These are phyloP conservation scores for Lathyrus oleraceus DNA, from an alignment of 306 rosid genomes.

Conservation along the genomic window DNA sequence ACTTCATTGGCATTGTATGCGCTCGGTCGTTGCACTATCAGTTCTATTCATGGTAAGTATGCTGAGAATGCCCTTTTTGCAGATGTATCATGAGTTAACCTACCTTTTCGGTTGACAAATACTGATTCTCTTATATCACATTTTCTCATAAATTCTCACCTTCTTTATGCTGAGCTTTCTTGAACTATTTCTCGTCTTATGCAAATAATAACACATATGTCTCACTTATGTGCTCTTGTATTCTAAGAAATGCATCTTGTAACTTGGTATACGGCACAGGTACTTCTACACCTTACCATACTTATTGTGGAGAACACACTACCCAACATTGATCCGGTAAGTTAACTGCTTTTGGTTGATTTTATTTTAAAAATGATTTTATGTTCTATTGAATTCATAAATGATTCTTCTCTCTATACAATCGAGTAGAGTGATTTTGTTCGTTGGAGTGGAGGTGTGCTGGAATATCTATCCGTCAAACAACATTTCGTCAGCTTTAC, in stretches of 20 bases:
- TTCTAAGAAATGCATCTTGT: slow-evolving; percentile 12
- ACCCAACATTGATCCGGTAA: slow-evolving; percentile 68
- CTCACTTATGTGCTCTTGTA: neutral
- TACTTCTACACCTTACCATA: slow-evolving; percentile 85
- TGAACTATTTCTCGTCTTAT: slow-evolving; percentile 22
- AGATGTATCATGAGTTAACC: neutral
- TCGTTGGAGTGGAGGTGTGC: slow-evolving; percentile 80
- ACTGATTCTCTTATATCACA: neutral
- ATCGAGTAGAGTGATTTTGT: slow-evolving; percentile 64
- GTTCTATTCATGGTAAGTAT: slow-evolving; percentile 88
- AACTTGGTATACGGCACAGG: slow-evolving; percentile 57
- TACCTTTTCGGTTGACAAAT: neutral
- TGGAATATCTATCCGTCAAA: slow-evolving; percentile 92
- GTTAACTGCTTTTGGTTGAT: slow-evolving; percentile 23
- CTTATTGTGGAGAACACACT: slow-evolving; percentile 75
- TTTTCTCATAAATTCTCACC: neutral
- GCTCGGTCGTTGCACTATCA: slow-evolving; percentile 97
- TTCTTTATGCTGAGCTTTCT: neutral
- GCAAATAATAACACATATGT: slow-evolving; percentile 5
- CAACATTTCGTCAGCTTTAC: slow-evolving; percentile 57
- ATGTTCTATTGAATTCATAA: neutral
- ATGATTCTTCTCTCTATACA: slow-evolving; percentile 17
- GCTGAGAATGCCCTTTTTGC: slow-evolving; percentile 21
- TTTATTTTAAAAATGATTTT: neutral
- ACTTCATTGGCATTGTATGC: slow-evolving; percentile 87